Evolutionary conservation across 768 basidiomycete genomes (phyloP), one percentile per base, ranked within the genome.

Genomic region (Auricularia heimuer): DNA sequence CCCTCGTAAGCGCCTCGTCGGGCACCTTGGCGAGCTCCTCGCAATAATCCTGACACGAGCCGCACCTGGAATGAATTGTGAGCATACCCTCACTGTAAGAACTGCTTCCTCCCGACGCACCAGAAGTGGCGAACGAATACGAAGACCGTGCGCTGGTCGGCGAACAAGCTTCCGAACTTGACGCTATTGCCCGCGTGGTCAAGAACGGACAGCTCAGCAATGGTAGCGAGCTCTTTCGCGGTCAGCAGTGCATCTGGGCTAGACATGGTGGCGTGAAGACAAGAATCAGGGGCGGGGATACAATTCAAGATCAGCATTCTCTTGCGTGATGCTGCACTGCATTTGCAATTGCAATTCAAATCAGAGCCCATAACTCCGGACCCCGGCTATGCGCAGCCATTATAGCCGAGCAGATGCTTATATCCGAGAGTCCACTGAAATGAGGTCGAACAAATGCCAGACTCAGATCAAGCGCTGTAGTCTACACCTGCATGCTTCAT

Each of bases 61-160:
- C 29, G 24, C 56, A 60, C 56, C 56, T 60, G 21, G 11, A 35
- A 16, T 51, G 11, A 18, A 18, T 21, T 18, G 14, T 51, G 47
- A 11, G 18, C 4, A 18, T 18, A 6, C 14, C 21, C 6, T 18
- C 29, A 29, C 29, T 29, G 29, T 29, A 29, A 29, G 29, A 18
- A 51, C 16, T 18, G 47, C 11, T 8, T 21, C 18, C 10, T 8
- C 39, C 8, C 12, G 29, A 54, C 56, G 56, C 33, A 51, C 63
- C 18, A 44, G 44, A 60, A 66, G 42, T 65, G 61, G 18, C 86
- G 82, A 64, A 88, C 84, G 71, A 88, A 87, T 1, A 88, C 83
- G 3, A 87, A 79, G 14, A 88, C 74, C 0, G 82, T 82, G 69
- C 81, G 83, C 68, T 81, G 71, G 2, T 78, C 70, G 51, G 78